phyloP scores from a whole-genome alignment of 345 rosid genomes.

The Brassica carinata region DNA sequence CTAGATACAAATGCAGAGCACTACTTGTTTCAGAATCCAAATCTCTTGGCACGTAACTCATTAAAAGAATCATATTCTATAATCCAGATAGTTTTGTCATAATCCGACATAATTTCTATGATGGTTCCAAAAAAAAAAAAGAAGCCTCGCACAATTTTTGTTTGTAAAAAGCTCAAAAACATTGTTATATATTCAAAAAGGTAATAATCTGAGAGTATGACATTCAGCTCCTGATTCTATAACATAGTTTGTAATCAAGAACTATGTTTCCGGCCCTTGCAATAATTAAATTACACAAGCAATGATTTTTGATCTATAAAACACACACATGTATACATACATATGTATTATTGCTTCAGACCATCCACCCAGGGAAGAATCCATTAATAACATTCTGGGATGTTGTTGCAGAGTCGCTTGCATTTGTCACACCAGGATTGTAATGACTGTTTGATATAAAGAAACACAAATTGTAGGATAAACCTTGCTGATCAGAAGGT shows the following conservation, averaged over 20 bases:
- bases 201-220: slow-evolving; percentile 3
- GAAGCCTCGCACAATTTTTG: background rate
- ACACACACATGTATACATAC: slow-evolving; percentile 24
- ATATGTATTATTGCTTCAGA: slow-evolving; percentile 35
- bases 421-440: slow-evolving; percentile 37
- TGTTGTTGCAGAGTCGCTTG: slow-evolving; percentile 37
- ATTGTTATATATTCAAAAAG: background rate
- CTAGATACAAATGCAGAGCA: slow-evolving; percentile 39
- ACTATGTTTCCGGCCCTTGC: slow-evolving; percentile 27
- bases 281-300: slow-evolving; percentile 26
- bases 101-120: background rate
- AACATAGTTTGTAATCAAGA: slow-evolving; percentile 30
- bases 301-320: slow-evolving; percentile 24
- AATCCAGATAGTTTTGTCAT: slow-evolving; percentile 5
- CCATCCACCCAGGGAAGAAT: slow-evolving; percentile 50
- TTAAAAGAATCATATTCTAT: background rate
- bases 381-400: slow-evolving; percentile 42
- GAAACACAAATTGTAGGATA: background rate
- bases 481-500: background rate
- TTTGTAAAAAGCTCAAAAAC: slow-evolving; percentile 5
- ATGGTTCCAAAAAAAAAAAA: background rate
- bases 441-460: slow-evolving; percentile 31
- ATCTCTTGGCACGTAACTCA: slow-evolving; percentile 2
- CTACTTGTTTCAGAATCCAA: slow-evolving; percentile 35
- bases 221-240: slow-evolving; percentile 18